phyloP scores from a whole-genome alignment of 2,329 filamentous ascomycete genomes.

The Didymella exigua region DNA sequence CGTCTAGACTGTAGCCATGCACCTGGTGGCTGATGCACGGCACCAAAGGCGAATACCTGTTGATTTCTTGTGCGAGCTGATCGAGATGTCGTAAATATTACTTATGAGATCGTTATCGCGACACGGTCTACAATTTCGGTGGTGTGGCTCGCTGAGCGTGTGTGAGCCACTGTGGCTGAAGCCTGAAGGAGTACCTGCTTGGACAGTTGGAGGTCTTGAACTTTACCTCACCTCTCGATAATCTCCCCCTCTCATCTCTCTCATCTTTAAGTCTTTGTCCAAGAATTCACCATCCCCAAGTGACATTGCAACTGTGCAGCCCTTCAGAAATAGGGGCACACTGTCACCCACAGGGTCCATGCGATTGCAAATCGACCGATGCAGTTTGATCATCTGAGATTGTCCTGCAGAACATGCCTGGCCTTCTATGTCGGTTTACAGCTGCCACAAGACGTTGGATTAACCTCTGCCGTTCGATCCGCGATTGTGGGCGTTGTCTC shows the following conservation, averaged over 20 bases:
- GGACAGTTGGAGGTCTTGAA: neutral
- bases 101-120: neutral
- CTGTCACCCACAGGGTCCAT: too few species aligned
- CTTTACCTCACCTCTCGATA: neutral
- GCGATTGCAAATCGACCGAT: neutral
- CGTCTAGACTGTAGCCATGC: too few species aligned
- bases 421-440: neutral
- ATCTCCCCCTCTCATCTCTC: too few species aligned
- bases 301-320: too few species aligned
- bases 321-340: too few species aligned
- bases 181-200: constrained; percentile 1
- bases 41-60: too few species aligned
- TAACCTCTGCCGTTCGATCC: neutral
- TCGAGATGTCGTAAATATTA: neutral
- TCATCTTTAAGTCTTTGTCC: too few species aligned
- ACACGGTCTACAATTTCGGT: neutral
- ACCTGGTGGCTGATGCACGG: too few species aligned
- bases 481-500: neutral
- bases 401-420: neutral
- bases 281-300: too few species aligned
- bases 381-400: too few species aligned
- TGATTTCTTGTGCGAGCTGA: neutral
- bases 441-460: neutral
- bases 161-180: constrained; percentile 8
- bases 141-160: neutral